Conservation (phyloP, 1,284 basidiomycete genomes). For the Melampsora americana region DNA sequence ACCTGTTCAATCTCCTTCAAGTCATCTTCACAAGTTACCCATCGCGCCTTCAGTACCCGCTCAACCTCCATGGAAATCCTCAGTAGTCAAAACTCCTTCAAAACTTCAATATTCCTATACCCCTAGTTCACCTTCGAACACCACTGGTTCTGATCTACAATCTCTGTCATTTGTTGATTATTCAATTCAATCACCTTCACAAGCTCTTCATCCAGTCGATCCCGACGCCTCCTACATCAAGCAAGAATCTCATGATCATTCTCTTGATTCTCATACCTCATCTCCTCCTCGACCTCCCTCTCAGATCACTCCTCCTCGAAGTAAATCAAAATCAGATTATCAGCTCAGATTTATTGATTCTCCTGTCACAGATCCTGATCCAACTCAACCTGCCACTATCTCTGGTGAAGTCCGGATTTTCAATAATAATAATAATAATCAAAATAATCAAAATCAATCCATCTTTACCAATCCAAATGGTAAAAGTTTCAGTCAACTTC, state of each 20-base stretch:
- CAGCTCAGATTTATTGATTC: constrained; percentile 22
- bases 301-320: constrained; percentile 8
- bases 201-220: not conserved
- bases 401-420: constrained; percentile 24
- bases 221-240: not conserved
- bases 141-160: constrained; percentile 15
- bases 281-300: not conserved
- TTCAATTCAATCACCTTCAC: not conserved
- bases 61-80: constrained; percentile 14
- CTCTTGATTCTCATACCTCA: not conserved
- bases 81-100: constrained; percentile 28
- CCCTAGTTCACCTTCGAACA: constrained; percentile 27
- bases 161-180: not conserved
- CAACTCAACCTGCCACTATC: not conserved
- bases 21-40: not conserved
- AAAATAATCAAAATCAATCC: constrained; percentile 2
- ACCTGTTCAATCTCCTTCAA: constrained; percentile 1
- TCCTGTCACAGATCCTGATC: not conserved
- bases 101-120: constrained; percentile 23
- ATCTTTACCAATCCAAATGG: constrained; percentile 17
- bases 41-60: not conserved
- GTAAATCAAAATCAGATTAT: constrained; percentile 4
- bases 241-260: not conserved
- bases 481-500: constrained; percentile 14
- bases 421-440: not conserved